Conservation (phyloP, 169 alveolate genomes). For the Plasmodium billcollinsi region DNA sequence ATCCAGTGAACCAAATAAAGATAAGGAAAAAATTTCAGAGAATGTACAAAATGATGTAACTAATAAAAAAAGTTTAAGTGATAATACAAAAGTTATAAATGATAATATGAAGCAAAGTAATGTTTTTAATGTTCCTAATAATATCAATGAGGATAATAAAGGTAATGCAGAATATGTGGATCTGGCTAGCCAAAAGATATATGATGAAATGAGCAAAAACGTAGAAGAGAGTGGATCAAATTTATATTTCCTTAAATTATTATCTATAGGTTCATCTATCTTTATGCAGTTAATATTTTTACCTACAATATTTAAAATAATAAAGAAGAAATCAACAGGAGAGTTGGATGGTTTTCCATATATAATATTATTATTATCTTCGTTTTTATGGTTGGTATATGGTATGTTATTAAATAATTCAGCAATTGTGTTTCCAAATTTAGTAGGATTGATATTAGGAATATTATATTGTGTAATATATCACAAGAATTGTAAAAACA, state of each 20-base stretch:
- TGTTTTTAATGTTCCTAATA: neutral
- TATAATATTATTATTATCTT: conserved; percentile 79
- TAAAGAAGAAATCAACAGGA: conserved; percentile 80
- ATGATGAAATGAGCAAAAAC: conserved; percentile 17
- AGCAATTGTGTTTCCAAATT: conserved; percentile 78
- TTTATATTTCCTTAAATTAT: conserved; percentile 62
- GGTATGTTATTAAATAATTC: conserved; percentile 77
- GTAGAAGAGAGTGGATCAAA: conserved; percentile 18
- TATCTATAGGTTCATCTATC: conserved; percentile 80
- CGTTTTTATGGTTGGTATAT: conserved; percentile 83
- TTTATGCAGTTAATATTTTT: conserved; percentile 82
- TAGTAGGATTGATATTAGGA: conserved; percentile 79
- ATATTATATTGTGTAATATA: conserved; percentile 42
- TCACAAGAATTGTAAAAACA: conserved; percentile 42
- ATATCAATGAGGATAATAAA: neutral
- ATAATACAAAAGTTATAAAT: neutral
- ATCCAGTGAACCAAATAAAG: neutral
- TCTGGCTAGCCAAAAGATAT: conserved; percentile 14
- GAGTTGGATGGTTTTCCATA: conserved; percentile 79
- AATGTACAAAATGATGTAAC: conserved; percentile 4
- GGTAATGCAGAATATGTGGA: neutral
- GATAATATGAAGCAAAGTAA: neutral
- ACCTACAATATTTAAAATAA: conserved; percentile 78
- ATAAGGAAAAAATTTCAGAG: neutral
- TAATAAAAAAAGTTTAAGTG: neutral